Conservation (phyloP, 805 yeast genomes). For the Lipomyces yamanashiensis region DNA sequence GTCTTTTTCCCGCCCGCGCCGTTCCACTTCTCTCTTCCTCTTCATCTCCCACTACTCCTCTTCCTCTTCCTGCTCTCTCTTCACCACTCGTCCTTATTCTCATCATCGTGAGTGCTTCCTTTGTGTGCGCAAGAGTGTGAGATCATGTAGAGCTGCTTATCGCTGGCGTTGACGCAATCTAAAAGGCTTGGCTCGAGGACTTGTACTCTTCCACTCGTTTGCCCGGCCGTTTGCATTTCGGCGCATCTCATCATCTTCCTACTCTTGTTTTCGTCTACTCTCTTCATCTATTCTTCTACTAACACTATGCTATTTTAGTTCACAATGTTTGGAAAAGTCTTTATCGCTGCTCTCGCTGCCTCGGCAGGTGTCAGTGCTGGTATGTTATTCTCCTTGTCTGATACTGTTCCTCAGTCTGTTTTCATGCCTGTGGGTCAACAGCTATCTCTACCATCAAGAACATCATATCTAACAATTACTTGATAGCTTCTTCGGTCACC, state of each 20-base stretch:
- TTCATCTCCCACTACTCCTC: constrained; percentile 15
- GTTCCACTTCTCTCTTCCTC: constrained; percentile 8
- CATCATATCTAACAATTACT: neutral
- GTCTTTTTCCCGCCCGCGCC: neutral
- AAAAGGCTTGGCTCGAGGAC: too few relatives aligned
- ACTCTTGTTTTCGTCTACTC: neutral
- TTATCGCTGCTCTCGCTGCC: constrained; percentile 27
- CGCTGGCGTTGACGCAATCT: too few relatives aligned
- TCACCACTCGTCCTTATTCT: neutral
- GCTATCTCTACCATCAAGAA: neutral
- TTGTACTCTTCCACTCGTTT: too few relatives aligned
- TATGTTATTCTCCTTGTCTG: constrained; percentile 12
- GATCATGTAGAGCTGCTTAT: too few relatives aligned
- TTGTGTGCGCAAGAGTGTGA: too few relatives aligned
- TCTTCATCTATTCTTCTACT: neutral
- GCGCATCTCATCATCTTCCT: neutral
- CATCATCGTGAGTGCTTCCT: too few relatives aligned
- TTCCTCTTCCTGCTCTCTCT: neutral
- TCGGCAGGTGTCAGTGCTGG: constrained; percentile 31
- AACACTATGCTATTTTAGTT: neutral
- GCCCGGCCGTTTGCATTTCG: neutral
- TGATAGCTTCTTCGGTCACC: neutral
- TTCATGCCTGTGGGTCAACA: neutral
- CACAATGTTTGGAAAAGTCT: constrained; percentile 21
- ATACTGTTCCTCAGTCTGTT: neutral